These are phyloP conservation scores for Phalaenopsis equestris DNA, from an alignment of 106 monocot species.

Conservation along the genomic window DNA sequence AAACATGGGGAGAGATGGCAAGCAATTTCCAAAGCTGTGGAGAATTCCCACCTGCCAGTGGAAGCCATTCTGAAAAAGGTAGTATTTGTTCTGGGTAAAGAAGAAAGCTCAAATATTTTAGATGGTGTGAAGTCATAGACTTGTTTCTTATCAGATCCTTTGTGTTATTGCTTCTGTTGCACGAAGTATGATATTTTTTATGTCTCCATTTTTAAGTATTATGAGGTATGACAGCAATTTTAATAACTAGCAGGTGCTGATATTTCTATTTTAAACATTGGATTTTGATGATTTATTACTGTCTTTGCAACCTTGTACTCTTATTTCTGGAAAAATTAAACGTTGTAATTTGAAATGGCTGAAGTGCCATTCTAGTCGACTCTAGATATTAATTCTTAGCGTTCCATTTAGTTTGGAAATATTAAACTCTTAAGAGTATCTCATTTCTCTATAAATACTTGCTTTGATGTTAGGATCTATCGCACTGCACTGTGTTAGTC, in stretches of 20 bases:
- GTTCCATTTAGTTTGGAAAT: no score
- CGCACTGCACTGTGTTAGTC: no score
- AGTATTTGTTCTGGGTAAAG: slow-evolving; percentile 63
- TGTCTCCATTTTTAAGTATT: not conserved
- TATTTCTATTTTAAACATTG: not conserved
- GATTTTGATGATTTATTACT: not conserved
- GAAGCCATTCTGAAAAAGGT: slow-evolving; percentile 88
- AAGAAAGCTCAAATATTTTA: slow-evolving; percentile 42
- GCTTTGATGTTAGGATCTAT: no score
- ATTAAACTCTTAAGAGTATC: no score
- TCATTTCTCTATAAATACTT: no score
- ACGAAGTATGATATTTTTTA: not conserved
- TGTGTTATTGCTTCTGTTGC: not conserved
- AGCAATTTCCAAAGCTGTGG: slow-evolving; percentile 75
- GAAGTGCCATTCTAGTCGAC: no score
- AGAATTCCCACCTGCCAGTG: slow-evolving; percentile 75
- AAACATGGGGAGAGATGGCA: slow-evolving; percentile 97
- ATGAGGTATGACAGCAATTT: not conserved
- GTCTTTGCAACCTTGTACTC: not conserved
- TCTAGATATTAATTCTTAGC: no score
- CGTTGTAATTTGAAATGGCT: not conserved
- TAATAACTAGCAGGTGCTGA: not conserved
- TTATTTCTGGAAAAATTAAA: not conserved
- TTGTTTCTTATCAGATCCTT: not conserved
- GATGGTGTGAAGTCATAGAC: slow-evolving; percentile 24